A percentile compares a stretch with the other conserved stretches of the same genome.
Conservation (phyloP, 1,284 basidiomycete genomes). For the Ceratobasidium sp. region DNA sequence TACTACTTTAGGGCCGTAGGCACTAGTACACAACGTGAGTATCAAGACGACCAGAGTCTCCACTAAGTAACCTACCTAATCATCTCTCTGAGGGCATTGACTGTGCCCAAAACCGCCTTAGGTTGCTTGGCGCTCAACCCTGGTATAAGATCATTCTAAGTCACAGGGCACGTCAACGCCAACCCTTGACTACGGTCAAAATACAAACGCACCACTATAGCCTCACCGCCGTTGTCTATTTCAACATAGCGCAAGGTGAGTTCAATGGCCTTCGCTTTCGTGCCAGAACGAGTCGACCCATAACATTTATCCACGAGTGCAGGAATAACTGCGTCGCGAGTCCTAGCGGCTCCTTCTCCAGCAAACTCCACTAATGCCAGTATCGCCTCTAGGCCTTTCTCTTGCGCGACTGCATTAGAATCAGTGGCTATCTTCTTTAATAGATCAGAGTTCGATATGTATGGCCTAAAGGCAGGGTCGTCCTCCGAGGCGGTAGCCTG, state of each 20-base stretch:
- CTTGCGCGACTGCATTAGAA: conserved; percentile 96
- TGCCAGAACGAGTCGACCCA: conserved; percentile 89
- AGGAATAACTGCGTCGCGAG: conserved; percentile 84
- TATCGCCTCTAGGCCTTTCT: conserved; percentile 92
- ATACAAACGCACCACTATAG: conserved; percentile 79
- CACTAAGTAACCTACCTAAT: conserved; percentile 60
- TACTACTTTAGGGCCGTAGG: conserved; percentile 83
- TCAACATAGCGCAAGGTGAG: conserved; percentile 91
- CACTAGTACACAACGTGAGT: conserved; percentile 57
- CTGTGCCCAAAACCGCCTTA: conserved; percentile 87
- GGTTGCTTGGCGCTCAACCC: conserved; percentile 94
- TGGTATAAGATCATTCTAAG: conserved; percentile 81
- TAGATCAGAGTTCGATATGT: conserved; percentile 77
- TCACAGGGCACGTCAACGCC: background rate
- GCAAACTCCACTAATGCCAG: conserved; percentile 89
- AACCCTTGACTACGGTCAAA: background rate
- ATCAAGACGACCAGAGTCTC: background rate
- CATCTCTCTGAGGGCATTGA: conserved; percentile 84
- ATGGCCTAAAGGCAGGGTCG: conserved; percentile 94
- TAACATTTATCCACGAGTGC: conserved; percentile 96
- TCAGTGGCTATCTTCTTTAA: conserved; percentile 91
- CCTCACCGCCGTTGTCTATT: conserved; percentile 89
- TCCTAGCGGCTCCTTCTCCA: conserved; percentile 84
- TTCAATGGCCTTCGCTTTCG: conserved; percentile 90
- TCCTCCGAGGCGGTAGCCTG: conserved; percentile 89